Conservation (phyloP, 305 asterid genomes). For the Fraxinus ornus region DNA sequence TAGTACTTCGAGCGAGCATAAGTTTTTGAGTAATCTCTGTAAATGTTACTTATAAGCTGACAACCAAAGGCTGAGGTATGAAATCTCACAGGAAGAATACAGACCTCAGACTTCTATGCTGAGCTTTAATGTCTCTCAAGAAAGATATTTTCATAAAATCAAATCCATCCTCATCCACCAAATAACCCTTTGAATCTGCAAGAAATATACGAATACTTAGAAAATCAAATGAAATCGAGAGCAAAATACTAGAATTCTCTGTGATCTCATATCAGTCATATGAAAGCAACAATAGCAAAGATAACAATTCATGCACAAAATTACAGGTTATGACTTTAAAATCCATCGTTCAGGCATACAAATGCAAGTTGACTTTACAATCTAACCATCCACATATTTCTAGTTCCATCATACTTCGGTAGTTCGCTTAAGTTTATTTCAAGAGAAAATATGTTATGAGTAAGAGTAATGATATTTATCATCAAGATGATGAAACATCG, state of each 20-base stretch:
- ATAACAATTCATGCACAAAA: background rate
- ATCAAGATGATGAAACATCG: too few relatives aligned
- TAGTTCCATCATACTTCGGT: background rate
- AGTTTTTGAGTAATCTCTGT: constrained; percentile 95
- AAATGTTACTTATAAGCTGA: constrained; percentile 33
- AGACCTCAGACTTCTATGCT: constrained; percentile 92
- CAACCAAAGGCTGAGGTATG: constrained; percentile 11
- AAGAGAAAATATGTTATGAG: background rate
- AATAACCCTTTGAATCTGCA: constrained; percentile 91
- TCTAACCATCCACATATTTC: background rate
- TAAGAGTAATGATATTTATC: background rate
- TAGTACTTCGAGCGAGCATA: constrained; percentile 95
- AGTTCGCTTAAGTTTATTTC: background rate
- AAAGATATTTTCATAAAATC: constrained; percentile 90
- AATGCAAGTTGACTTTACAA: background rate
- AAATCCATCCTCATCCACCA: constrained; percentile 97
- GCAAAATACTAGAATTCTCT: background rate
- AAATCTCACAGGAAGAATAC: constrained; percentile 15
- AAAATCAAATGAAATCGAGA: constrained; percentile 12
- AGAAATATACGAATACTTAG: constrained; percentile 26
- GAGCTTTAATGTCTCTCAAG: constrained; percentile 84
- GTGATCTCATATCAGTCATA: background rate
- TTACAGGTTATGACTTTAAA: background rate
- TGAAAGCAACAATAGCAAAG: background rate
- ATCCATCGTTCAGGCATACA: background rate